Evolutionary conservation across 2,329 filamentous ascomycete genomes (phyloP).

Genomic region (Pseudogymnoascus destructans): DNA sequence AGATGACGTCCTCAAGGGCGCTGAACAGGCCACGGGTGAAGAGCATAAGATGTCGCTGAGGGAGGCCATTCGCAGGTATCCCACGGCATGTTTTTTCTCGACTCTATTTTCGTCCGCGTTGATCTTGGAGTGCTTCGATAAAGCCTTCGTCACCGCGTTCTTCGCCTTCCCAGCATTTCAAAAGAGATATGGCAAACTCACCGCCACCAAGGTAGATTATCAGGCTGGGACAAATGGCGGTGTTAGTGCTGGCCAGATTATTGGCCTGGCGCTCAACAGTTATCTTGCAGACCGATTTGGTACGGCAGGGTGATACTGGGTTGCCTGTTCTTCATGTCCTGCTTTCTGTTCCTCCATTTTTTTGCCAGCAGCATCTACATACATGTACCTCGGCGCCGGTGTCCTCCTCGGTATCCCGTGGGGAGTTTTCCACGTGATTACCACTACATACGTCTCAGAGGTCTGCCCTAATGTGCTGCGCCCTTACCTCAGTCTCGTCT

Average conservation of each 20-base stretch:
- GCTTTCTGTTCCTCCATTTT: conserved; percentile 35
- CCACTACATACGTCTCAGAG: conserved; percentile 28
- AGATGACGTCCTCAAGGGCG: conserved; percentile 14
- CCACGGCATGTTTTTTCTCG: conserved; percentile 24
- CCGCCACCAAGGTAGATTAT: conserved; percentile 10
- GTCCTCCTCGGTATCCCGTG: conserved; percentile 36
- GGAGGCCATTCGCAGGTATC: conserved; percentile 19
- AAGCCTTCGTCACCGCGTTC: conserved; percentile 25
- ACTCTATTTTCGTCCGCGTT: conserved; percentile 26
- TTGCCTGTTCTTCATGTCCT: conserved; percentile 25
- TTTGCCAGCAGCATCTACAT: conserved; percentile 32
- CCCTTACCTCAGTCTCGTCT: conserved; percentile 37
- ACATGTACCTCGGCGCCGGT: conserved; percentile 32
- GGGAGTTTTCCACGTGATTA: conserved; percentile 36
- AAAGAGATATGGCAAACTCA: conserved; percentile 15
- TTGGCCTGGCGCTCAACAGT: conserved; percentile 17
- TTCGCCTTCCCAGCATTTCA: conserved; percentile 20
- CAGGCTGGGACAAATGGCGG: conserved; percentile 23
- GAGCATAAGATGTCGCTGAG: conserved; percentile 17
- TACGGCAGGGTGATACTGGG: conserved; percentile 18
- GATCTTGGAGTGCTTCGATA: conserved; percentile 29
- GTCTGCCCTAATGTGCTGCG: conserved; percentile 38
- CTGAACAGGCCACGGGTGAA: conserved; percentile 16
- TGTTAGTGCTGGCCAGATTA: conserved; percentile 16
- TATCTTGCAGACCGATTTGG: conserved; percentile 16